phyloP scores from a whole-genome alignment of 164 flowering plant genomes.

The Magnolia officinalis region DNA sequence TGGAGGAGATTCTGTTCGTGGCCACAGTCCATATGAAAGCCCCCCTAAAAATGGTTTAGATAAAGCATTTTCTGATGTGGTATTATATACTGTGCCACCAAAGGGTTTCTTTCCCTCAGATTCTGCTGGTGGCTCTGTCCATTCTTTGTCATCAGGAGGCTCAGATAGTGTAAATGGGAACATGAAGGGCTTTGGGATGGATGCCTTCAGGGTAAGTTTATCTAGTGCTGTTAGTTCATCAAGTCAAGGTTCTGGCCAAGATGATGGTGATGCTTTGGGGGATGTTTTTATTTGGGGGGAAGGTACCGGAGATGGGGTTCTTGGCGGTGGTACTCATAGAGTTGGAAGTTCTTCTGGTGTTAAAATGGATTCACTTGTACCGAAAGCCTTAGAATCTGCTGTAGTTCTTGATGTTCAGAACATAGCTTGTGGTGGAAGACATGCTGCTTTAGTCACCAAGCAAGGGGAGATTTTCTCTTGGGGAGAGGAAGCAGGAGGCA shows the following conservation, averaged over 20 bases:
- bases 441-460: conserved; percentile 91
- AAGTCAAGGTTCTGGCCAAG: conserved; percentile 98
- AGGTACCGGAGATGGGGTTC: conserved; percentile 79
- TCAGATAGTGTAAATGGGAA: conserved; percentile 89
- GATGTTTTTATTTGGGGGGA: conserved; percentile 99
- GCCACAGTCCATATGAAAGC: conserved; percentile 88
- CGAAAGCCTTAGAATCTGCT: conserved; percentile 89
- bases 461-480: conserved; percentile 96
- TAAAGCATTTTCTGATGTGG: conserved; percentile 74
- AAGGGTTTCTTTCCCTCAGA: conserved; percentile 84
- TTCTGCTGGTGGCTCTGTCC: conserved; percentile 74
- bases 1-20: conserved; percentile 63
- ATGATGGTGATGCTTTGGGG: conserved; percentile 95
- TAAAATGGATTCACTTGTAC: conserved; percentile 79
- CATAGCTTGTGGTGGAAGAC: conserved; percentile 93
- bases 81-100: conserved; percentile 75
- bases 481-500: conserved; percentile 98
- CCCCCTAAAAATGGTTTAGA: conserved; percentile 85
- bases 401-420: conserved; percentile 97
- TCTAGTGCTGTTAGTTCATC: conserved; percentile 99
- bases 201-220: conserved; percentile 89
- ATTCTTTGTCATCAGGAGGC: conserved; percentile 90
- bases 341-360: conserved; percentile 48
- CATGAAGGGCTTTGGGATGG: conserved; percentile 62
- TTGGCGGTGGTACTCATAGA: conserved; percentile 77